A percentile compares a stretch with the other conserved stretches of the same genome.
Evolutionary conservation across 106 monocot genomes (phyloP).

Genomic region (Cymbidium sinense): DNA sequence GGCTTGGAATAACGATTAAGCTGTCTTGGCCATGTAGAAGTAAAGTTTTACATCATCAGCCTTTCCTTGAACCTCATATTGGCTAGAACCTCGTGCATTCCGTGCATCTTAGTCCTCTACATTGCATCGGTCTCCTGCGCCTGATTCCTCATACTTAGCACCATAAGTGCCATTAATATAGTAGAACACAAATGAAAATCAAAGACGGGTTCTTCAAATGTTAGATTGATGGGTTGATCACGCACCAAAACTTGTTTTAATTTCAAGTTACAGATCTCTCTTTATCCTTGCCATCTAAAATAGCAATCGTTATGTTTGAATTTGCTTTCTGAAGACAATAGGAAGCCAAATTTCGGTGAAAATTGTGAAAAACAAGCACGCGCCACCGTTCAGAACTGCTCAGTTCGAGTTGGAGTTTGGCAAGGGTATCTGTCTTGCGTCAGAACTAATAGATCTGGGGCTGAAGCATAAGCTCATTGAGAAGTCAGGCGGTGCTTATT

Average conservation of each 20-base stretch:
- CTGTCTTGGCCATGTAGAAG: too few species aligned
- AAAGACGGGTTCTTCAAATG: too few species aligned
- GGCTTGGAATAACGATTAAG: neutral
- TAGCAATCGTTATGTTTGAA: neutral
- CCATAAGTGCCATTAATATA: too few species aligned
- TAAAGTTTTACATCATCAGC: too few species aligned
- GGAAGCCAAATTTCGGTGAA: conserved; percentile 90
- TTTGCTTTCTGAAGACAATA: conserved; percentile 24
- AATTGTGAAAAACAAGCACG: conserved; percentile 96
- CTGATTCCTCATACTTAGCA: too few species aligned
- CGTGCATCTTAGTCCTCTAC: too few species aligned
- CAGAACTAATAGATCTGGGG: conserved; percentile 70
- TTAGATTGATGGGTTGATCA: too few species aligned
- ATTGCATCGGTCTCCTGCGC: too few species aligned
- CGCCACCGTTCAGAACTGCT: conserved; percentile 86
- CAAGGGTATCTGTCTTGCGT: conserved; percentile 69
- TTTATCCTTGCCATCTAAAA: neutral
- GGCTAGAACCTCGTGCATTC: too few species aligned
- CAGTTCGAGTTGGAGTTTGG: conserved; percentile 92
- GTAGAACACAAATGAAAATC: too few species aligned
- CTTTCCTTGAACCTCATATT: too few species aligned
- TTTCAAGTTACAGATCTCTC: neutral
- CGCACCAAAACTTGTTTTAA: too few species aligned
- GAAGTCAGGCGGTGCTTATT: conserved; percentile 36
- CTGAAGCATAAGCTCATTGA: conserved; percentile 59